A percentile compares a stretch with the other conserved stretches of the same genome.
These are phyloP conservation scores for Phytophthora constricta DNA, from an alignment of 352 stramenopile genomes.

Conservation along the genomic window DNA sequence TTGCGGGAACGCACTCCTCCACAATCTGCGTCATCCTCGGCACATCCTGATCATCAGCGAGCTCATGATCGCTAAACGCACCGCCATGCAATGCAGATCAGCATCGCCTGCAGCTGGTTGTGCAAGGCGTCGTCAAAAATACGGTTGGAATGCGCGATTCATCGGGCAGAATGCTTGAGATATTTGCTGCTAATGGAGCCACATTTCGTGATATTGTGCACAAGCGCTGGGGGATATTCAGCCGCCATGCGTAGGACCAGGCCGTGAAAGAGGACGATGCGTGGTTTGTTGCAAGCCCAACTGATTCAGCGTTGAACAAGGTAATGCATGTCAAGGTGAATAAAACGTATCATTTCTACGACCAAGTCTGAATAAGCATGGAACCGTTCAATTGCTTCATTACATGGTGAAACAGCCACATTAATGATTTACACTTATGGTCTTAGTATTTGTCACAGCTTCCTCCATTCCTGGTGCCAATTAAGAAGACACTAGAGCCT, in stretches of 20 bases:
- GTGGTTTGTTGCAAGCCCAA: background rate
- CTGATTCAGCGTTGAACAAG: background rate
- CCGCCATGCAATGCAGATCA: background rate
- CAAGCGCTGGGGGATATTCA: slow-evolving; percentile 1
- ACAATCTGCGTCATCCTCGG: background rate
- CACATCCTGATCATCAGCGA: background rate
- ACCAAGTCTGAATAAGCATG: slow-evolving; percentile 5
- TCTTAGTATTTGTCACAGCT: too few species aligned
- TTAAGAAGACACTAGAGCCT: too few species aligned
- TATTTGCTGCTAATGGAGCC: slow-evolving; percentile 6
- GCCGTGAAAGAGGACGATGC: slow-evolving; percentile 5
- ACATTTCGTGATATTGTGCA: slow-evolving; percentile 11
- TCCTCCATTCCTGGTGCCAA: too few species aligned
- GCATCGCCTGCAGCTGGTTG: too few species aligned
- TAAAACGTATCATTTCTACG: background rate
- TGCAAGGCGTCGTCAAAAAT: too few species aligned
- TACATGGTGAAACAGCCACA: too few species aligned
- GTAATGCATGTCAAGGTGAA: slow-evolving; percentile 16
- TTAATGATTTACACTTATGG: too few species aligned
- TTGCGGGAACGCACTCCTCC: background rate
- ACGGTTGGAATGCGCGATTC: too few species aligned
- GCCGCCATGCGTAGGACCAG: slow-evolving; percentile 2
- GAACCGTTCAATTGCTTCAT: too few species aligned
- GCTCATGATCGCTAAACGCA: background rate
- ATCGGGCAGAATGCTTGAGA: too few species aligned